phyloP scores from a whole-genome alignment of 2,329 filamentous ascomycete species.

The Microascus cirrosus region DNA sequence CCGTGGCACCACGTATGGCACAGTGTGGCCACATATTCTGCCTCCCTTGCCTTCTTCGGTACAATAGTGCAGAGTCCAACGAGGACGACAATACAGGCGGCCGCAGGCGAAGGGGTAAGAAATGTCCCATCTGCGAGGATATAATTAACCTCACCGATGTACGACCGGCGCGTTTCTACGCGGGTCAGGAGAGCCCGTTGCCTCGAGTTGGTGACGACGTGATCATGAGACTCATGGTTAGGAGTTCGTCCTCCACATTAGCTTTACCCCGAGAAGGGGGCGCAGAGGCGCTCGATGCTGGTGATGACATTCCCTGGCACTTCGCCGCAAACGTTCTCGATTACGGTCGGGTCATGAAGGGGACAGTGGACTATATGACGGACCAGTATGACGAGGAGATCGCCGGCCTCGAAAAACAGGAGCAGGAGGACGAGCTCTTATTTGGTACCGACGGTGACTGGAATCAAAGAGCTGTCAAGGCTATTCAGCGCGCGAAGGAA shows the following conservation, averaged over 20 bases:
- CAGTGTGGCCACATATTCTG: constrained; percentile 97
- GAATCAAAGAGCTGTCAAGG: constrained; percentile 72
- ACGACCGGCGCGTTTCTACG: constrained; percentile 81
- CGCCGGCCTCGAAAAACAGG: constrained; percentile 60
- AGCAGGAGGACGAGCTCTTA: constrained; percentile 79
- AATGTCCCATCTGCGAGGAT: constrained; percentile 94
- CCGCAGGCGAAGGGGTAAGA: constrained; percentile 76
- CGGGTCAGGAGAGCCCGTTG: constrained; percentile 71
- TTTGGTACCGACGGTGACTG: constrained; percentile 91
- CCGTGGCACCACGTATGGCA: constrained; percentile 91
- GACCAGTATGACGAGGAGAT: constrained; percentile 74
- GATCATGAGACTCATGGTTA: constrained; percentile 74
- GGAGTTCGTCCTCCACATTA: constrained; percentile 70
- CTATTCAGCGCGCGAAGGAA: constrained; percentile 66
- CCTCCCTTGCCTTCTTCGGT: constrained; percentile 82
- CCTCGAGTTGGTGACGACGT: constrained; percentile 82
- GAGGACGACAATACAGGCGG: constrained; percentile 54
- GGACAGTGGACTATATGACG: constrained; percentile 77
- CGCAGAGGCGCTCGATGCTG: constrained; percentile 54
- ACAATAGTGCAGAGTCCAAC: constrained; percentile 75
- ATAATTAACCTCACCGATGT: constrained; percentile 86
- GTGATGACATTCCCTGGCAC: constrained; percentile 85
- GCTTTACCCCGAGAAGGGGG: constrained; percentile 75
- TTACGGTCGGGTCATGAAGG: constrained; percentile 92
- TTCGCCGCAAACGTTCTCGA: constrained; percentile 89